Evolutionary conservation across 352 stramenopile species (phyloP), one percentile per base, ranked within the genome.

Genomic region (Globisporangium nagaii): DNA sequence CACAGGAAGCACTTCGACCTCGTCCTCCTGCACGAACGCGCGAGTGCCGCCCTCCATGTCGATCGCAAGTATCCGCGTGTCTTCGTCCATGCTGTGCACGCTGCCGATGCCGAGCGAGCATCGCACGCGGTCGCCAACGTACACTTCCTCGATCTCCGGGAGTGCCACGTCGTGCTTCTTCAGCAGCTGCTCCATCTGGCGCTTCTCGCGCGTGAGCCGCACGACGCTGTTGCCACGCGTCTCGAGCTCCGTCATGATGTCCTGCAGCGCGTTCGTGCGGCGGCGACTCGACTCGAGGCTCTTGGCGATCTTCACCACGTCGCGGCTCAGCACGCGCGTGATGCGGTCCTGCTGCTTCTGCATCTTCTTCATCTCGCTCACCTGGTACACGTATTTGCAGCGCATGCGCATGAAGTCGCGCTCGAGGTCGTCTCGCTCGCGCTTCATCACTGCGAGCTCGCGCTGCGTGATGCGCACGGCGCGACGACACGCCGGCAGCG

Each of bases 231-330:
- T 78, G 2, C 82, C 82, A 20, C 79, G 62, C 3, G 68, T 61
- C 50, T 92, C 79, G 10, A 92, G 66, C 63, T 92, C 82, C 13
- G 60, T 88, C 77, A 92, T 87, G 49, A 92, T 88, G 40, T 90
- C 74, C 49, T 92, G 82, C 24, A 92, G 61, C 11, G 79, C 77
- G 46, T 70, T 88, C 22, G 77, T 90, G 31, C 82, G 73, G 27
- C 82, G 75, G 6, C 81, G 75, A 61, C 74, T 88, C 13, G 79
- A 87, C 51, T 81, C 78, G 45, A 92, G 58, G 36, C 62, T 65
- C 47, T 79, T 81, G 31, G 79, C 78, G 36, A 70, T 86, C 9
- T 61, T 44, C 5, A 74, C 63, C 20, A 88, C 73, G 20, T 84
- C 64, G 17, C 63, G 55, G 37, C 62, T 65, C 10, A 90, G 55